A percentile compares a stretch with the other conserved stretches of the same genome.
These are phyloP conservation scores for Dalbergia oliveri DNA, from an alignment of 306 rosid species.

Conservation along the genomic window DNA sequence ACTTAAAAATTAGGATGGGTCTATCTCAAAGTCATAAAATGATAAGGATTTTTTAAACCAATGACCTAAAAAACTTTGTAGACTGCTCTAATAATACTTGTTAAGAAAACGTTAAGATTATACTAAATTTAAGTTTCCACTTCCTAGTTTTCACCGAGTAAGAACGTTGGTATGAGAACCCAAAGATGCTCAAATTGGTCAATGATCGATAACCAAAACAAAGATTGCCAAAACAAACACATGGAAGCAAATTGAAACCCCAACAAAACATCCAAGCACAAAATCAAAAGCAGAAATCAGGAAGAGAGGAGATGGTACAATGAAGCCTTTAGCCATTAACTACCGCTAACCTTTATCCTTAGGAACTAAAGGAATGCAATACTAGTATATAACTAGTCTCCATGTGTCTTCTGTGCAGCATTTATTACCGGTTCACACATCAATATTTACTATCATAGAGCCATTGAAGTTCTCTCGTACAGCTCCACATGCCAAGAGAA, in stretches of 20 bases:
- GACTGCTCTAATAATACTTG: too few relatives aligned
- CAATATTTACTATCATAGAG: conserved; percentile 35
- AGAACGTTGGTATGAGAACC: conserved; percentile 37
- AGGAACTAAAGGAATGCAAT: conserved; percentile 3
- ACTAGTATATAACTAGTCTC: conserved; percentile 25
- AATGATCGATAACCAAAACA: conserved; percentile 9
- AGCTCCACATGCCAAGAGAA: conserved; percentile 42
- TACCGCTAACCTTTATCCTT: conserved; percentile 18
- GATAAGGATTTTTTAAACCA: neutral
- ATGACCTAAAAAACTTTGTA: too few relatives aligned
- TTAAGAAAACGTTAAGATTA: too few relatives aligned
- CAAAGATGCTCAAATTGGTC: conserved; percentile 50
- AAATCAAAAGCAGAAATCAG: neutral
- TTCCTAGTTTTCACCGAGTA: neutral
- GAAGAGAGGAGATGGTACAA: neutral
- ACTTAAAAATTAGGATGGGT: conserved; percentile 31
- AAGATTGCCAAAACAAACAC: neutral
- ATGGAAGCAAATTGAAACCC: conserved; percentile 14
- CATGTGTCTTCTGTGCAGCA: neutral
- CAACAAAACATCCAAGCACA: neutral
- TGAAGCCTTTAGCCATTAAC: conserved; percentile 18
- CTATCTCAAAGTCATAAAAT: conserved; percentile 36
- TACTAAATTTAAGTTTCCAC: neutral
- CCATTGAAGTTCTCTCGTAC: conserved; percentile 55
- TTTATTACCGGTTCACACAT: conserved; percentile 28